Evolutionary conservation across 352 stramenopile genomes (phyloP), one percentile per base, ranked within the genome.

Genomic region (Thraustotheca clavata): DNA sequence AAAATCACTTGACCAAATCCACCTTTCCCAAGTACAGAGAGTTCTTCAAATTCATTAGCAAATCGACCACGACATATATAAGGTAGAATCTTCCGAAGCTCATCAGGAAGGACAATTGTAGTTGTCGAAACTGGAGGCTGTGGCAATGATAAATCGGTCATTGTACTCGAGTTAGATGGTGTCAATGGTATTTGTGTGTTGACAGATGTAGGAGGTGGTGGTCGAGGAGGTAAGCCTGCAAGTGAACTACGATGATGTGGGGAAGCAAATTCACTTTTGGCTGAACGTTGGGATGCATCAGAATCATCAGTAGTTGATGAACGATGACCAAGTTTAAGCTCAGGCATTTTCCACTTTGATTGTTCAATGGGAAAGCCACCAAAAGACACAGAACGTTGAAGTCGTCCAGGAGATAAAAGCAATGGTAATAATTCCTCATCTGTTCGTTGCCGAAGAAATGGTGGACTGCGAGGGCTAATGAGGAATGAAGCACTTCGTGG

Each of bases 1-100:
- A 97, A 80, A 54, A 97, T 91, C 4, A 98, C 94, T 78, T 98
- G 88, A 16, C 94, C 94, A 34, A 97, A 97, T 0, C 93, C 94
- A 41, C 94, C 94, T 69, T 96, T 85, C 16, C 93, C 94, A 49
- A 98, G 83, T 7, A 89, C 76, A 20, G 83, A 91, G 11, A 91
- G 67, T 63, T 93, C 79, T 31, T 87, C 76, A 72, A 93, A 93
- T 43, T 93, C 83, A 49, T 93, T 90, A 36, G 79, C 70, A 61
- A 93, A 93, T 31, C 83, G 83, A 38, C 81, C 89, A 49, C 89
- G 83, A 62, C 81, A 93, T 34, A 93, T 83, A 62, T 90, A 91
- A 22, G 83, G 81, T 39, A 93, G 87, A n/a, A 93, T 41, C 22
- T 65, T 65, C 41, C 41, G 46, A 9, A 65, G 55, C 29, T 46